Evolutionary conservation across 192 early-diverging fungal species (phyloP), one percentile per base, ranked within the genome.

Genomic region (Coemansia umbellata): DNA sequence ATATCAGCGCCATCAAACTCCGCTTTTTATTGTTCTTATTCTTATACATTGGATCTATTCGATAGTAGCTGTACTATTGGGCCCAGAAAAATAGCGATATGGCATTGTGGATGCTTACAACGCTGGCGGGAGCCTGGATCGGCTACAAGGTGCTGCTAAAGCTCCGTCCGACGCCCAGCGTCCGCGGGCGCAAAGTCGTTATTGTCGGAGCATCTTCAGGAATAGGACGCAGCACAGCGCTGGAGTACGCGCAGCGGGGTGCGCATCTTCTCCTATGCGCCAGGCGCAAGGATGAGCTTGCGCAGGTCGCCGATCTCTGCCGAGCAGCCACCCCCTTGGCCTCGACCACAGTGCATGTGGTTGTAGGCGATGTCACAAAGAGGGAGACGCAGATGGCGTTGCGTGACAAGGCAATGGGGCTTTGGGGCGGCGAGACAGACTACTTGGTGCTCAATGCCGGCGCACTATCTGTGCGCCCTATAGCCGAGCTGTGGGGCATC

Each of bases 181-280:
- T 66, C 2, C 18, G 22, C 8, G 56, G 60, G 0, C 72, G 80
- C 44, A 48, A 62, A 31, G 87, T 89, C 3, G 81, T 89, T 2
- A 83, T 91, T 44, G 77, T 93, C 18, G 91, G 91, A 0, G 87
- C 85, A 17, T 88, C 86, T 13, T 84, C 83, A 32, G 91, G 91
- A 2, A 91, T 93, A 28, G 91, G 91, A 1, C 63, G 68, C 3
- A 67, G 81, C 19, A 49, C 85, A 18, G 89, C 91, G 5, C 69
- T 84, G 3, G 69, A 80, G 24, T 91, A 89, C 55, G 86, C 91
- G 1, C 42, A 43, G 15, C 76, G 81, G 8, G 82, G 85, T 0
- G 83, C 84, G 15, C 48, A 80, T 13, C 53, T 89, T 4, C 53
- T 93, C 3, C 52, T 91, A 5, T 80, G 87, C 8, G 87, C 87